Base-by-base conservation (phyloP, 805 yeast species). In the Yarrowia hollandica region DNA sequence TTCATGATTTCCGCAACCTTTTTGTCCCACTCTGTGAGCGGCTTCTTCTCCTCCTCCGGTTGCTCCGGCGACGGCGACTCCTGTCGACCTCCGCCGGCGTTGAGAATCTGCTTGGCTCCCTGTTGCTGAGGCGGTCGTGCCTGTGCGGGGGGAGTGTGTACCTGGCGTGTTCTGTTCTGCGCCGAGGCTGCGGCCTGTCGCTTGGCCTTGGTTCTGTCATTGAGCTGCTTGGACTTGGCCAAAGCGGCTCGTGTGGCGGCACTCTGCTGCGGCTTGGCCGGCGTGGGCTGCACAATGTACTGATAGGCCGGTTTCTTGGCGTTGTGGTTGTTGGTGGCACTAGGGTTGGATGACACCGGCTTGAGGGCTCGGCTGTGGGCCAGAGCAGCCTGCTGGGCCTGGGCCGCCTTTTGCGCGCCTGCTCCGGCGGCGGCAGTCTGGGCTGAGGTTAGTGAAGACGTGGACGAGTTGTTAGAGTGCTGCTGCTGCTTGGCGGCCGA, bases 1-100 rank as follows among this genome's bases (percentile, higher is more conserved):
- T 71, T 68, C 64, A 75, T 60, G 38, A 72, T 72, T 28, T 67
- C 66, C 15, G 63, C 67, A 3, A 66, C 69, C 64, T 64, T 64
- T 33, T 62, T 62, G 50, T 72, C 74, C 72, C 73, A 71, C 16
- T 70, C 74, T 23, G 63, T 28, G 35, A 63, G 5, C n/a, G 55
- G 55, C 9, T 48, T 35, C 58, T 50, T 23, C 15, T 52, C 58
- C 44, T 52, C 44, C 35, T 52, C 58, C n/a, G 50, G 54, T 26
- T 41, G 11, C 16, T 35, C 37, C 5, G 60, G 18, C 22, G 38
- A 33, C 16, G 39, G 33, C 7, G 59, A 39, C 41, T 57, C 42
- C 39, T 31, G 39, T 1, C 39, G 23, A 6, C 52, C 52, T 4
- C 19, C 18, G 14, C 18, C 15, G 2, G 52, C 52, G 19, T 22